phyloP scores from a whole-genome alignment of 2,329 filamentous ascomycete species.

The Talaromyces albobiverticillius region DNA sequence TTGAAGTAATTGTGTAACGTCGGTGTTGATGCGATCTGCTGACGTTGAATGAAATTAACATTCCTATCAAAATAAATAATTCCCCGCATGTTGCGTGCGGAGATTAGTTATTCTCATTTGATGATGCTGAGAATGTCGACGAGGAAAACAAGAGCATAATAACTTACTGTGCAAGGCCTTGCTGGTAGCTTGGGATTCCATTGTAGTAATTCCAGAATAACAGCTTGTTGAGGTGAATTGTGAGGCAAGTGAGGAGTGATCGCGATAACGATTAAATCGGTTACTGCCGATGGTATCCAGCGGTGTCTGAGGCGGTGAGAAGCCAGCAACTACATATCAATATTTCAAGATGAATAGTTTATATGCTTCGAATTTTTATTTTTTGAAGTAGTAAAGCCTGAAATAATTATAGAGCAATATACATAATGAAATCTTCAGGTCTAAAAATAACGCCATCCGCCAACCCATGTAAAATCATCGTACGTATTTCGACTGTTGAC shows the following conservation, averaged over 20 bases:
- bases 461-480: constrained; percentile 29
- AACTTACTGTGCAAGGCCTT: constrained; percentile 27
- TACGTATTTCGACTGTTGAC: constrained; percentile 47
- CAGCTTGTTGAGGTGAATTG: background rate
- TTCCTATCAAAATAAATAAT: background rate
- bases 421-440: background rate
- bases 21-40: constrained; percentile 43
- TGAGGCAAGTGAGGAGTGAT: too few species aligned
- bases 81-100: constrained; percentile 6
- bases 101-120: background rate
- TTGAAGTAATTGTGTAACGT: constrained; percentile 48
- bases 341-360: background rate
- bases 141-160: background rate
- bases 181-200: constrained; percentile 32
- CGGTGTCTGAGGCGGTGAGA: constrained; percentile 8
- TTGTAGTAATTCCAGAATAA: constrained; percentile 11
- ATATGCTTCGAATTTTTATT: background rate
- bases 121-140: background rate
- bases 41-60: background rate
- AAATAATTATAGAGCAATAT: background rate
- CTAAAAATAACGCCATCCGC: constrained; percentile 2
- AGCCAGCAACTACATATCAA: background rate
- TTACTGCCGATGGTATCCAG: constrained; percentile 9
- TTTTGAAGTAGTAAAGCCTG: background rate
- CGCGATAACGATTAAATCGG: background rate